phyloP scores from a whole-genome alignment of 1,284 basidiomycete species.

The Schizopora paradoxa region DNA sequence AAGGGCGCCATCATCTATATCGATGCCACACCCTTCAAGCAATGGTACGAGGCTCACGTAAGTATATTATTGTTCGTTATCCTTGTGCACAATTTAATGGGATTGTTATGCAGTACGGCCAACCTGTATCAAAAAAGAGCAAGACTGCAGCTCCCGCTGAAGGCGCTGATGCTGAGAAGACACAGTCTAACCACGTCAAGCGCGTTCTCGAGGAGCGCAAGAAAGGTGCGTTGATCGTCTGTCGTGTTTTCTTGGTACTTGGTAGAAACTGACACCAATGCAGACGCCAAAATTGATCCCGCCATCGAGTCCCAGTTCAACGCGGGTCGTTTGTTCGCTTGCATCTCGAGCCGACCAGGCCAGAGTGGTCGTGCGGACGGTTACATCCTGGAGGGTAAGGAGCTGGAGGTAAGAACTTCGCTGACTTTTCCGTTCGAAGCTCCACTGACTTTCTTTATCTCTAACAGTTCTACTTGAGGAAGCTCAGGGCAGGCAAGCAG shows the following conservation, averaged over 20 bases:
- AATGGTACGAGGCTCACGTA: constrained; percentile 97
- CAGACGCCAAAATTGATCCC: constrained; percentile 85
- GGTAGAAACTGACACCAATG: constrained; percentile 16
- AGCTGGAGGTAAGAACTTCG: constrained; percentile 75
- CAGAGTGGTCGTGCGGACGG: constrained; percentile 93
- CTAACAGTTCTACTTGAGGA: constrained; percentile 85
- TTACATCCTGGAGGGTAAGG: constrained; percentile 94
- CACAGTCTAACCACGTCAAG: constrained; percentile 85
- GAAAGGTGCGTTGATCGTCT: constrained; percentile 53
- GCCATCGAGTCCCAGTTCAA: constrained; percentile 82
- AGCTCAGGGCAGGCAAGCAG: constrained; percentile 88
- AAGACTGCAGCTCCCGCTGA: constrained; percentile 50
- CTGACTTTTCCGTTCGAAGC: constrained; percentile 22
- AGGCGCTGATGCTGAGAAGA: constrained; percentile 55
- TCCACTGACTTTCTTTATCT: constrained; percentile 14
- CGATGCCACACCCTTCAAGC: constrained; percentile 95
- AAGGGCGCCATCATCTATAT: constrained; percentile 93
- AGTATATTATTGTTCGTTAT: constrained; percentile 30
- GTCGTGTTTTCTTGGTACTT: constrained; percentile 13
- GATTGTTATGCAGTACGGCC: constrained; percentile 64
- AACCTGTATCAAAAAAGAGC: constrained; percentile 83
- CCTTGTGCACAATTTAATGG: constrained; percentile 6
- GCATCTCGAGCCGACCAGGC: constrained; percentile 88
- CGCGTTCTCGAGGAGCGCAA: constrained; percentile 84
- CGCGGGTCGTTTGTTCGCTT: constrained; percentile 86